A percentile compares a stretch with the other conserved stretches of the same genome.
Evolutionary conservation across 805 yeast species (phyloP).

Genomic region (Torulaspora quercuum): DNA sequence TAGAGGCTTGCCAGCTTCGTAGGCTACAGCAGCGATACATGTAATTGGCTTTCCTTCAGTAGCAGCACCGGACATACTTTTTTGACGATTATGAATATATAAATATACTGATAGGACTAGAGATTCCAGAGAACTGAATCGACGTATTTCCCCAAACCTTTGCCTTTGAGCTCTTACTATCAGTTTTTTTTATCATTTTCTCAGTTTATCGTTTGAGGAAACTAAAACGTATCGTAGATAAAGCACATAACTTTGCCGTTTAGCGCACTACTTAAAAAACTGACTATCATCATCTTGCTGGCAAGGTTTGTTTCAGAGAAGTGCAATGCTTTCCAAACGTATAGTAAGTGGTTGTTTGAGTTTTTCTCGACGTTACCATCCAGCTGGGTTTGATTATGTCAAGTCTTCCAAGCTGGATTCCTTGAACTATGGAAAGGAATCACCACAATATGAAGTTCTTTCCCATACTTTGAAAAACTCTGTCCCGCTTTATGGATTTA

Average conservation of each 20-base stretch:
- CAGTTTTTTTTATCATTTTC: no score
- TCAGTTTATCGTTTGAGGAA: no score
- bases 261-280: background rate
- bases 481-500: constrained; percentile 34
- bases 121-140: no score
- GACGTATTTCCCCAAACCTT: no score
- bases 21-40: constrained; percentile 96
- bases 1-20: constrained; percentile 88
- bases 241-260: no score
- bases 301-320: no score
- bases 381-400: constrained; percentile 26
- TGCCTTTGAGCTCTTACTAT: no score
- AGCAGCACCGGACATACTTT: constrained; percentile 12
- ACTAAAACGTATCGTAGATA: no score
- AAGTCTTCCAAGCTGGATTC: constrained; percentile 23
- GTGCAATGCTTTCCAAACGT: constrained; percentile 1
- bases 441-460: constrained; percentile 29
- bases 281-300: no score
- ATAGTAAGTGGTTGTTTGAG: background rate
- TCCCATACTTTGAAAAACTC: constrained; percentile 27
- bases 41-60: constrained; percentile 52
- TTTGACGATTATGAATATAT: no score
- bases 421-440: constrained; percentile 27
- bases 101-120: no score
- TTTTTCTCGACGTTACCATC: constrained; percentile 27